phyloP scores from a whole-genome alignment of 202 grass and related monocot species.

The Eragrostis tef region DNA sequence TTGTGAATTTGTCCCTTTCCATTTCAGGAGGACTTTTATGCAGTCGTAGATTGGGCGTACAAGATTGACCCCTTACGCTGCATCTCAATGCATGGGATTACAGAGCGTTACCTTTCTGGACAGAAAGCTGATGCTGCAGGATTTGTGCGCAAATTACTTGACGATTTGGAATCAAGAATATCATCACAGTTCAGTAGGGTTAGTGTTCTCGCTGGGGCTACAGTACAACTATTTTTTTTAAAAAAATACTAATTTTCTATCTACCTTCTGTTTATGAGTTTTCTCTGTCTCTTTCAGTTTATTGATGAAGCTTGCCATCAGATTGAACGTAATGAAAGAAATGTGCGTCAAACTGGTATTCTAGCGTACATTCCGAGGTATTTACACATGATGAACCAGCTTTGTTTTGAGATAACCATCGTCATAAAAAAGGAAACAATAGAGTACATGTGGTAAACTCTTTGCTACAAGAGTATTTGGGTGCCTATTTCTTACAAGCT shows the following conservation, averaged over 20 bases:
- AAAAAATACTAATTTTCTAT: conserved; percentile 23
- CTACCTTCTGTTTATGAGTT: conserved; percentile 32
- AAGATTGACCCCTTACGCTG: conserved; percentile 97
- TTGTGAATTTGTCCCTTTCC: conserved; percentile 2
- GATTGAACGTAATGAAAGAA: conserved; percentile 98
- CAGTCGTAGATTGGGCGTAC: conserved; percentile 98
- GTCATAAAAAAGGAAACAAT: neutral
- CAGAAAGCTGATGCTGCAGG: conserved; percentile 99
- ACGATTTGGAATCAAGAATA: conserved; percentile 98
- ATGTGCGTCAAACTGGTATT: conserved; percentile 79
- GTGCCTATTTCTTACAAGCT: neutral
- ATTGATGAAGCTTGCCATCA: conserved; percentile 99
- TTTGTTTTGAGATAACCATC: neutral
- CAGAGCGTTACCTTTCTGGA: conserved; percentile 95
- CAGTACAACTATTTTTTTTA: conserved; percentile 6
- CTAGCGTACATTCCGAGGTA: conserved; percentile 96
- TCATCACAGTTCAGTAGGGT: conserved; percentile 90
- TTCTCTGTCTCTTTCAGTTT: conserved; percentile 71
- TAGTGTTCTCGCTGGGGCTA: conserved; percentile 49
- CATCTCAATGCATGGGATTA: conserved; percentile 99
- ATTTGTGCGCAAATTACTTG: conserved; percentile 93
- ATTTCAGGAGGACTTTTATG: conserved; percentile 92
- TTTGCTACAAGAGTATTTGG: neutral
- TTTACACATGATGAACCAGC: conserved; percentile 37
- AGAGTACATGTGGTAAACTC: neutral